Evolutionary conservation across 306 rosid species (phyloP).

Genomic region (Begonia peltatifolia): DNA sequence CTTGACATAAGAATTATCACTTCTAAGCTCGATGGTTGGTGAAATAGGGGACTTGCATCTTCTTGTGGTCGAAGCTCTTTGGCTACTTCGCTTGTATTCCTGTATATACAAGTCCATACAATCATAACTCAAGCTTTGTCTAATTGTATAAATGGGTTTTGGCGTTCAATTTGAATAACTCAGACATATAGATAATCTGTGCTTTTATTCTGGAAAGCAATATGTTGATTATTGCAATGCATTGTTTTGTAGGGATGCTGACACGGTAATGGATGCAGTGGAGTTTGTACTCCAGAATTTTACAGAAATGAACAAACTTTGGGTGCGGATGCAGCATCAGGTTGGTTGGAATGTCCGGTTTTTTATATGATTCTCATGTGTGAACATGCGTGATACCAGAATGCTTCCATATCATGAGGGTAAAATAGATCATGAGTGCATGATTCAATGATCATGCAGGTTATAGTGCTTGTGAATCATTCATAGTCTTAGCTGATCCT

Average conservation of each 20-base stretch:
- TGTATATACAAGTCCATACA: too few relatives aligned
- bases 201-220: too few relatives aligned
- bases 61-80: too few relatives aligned
- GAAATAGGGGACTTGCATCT: too few relatives aligned
- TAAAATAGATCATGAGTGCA: constrained; percentile 40
- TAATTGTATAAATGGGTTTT: too few relatives aligned
- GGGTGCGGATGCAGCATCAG: constrained; percentile 72
- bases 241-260: constrained; percentile 29
- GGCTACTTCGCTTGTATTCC: too few relatives aligned
- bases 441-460: constrained; percentile 69
- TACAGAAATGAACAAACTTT: constrained; percentile 57
- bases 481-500: constrained; percentile 99
- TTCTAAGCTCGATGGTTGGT: too few relatives aligned
- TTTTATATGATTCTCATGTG: constrained; percentile 11
- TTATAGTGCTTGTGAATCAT: constrained; percentile 52
- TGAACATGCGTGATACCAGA: constrained; percentile 31
- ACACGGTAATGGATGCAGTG: constrained; percentile 44
- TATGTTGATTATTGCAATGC: too few relatives aligned
- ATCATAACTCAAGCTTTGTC: too few relatives aligned
- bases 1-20: too few relatives aligned
- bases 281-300: constrained; percentile 52
- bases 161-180: too few relatives aligned
- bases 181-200: too few relatives aligned
- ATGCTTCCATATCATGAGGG: constrained; percentile 44
- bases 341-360: constrained; percentile 26